A percentile compares a stretch with the other conserved stretches of the same genome.
Evolutionary conservation across 257 asterid genomes (phyloP).

Genomic region (Ehretia macrophylla): DNA sequence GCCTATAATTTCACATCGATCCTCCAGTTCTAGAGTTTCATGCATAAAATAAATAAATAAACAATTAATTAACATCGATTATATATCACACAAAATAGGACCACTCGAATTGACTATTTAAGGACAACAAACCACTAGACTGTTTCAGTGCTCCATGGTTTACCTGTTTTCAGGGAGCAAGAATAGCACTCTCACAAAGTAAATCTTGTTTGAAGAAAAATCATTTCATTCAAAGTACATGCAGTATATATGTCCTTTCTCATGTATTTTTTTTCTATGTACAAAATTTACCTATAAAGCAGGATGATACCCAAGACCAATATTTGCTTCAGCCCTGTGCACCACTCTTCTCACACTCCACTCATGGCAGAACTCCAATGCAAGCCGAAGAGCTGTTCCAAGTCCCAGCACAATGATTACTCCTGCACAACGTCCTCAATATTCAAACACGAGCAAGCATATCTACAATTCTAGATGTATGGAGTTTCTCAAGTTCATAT

Average conservation of each 20-base stretch:
- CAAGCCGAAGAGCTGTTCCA: slow-evolving; percentile 74
- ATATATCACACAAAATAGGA: too few species aligned
- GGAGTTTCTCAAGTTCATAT: not conserved
- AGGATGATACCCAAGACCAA: slow-evolving; percentile 53
- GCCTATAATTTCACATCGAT: too few species aligned
- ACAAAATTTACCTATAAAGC: slow-evolving; percentile 34
- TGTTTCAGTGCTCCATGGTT: not conserved
- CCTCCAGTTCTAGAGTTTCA: too few species aligned
- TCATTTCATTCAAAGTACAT: not conserved
- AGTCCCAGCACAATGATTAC: slow-evolving; percentile 79
- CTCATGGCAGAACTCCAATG: slow-evolving; percentile 68
- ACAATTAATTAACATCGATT: too few species aligned
- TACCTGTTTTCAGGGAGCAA: not conserved
- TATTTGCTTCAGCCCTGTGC: slow-evolving; percentile 68
- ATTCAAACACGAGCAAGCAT: not conserved
- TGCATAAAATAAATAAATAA: too few species aligned
- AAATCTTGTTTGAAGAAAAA: not conserved
- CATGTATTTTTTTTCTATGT: not conserved
- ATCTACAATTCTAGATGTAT: not conserved
- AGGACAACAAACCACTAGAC: not conserved
- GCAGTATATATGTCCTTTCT: not conserved
- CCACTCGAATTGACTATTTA: not conserved
- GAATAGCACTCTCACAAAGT: not conserved
- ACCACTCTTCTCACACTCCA: slow-evolving; percentile 65
- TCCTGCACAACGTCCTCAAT: slow-evolving; percentile 33